Conservation (phyloP, 306 rosid genomes). For the Sophora flavescens region DNA sequence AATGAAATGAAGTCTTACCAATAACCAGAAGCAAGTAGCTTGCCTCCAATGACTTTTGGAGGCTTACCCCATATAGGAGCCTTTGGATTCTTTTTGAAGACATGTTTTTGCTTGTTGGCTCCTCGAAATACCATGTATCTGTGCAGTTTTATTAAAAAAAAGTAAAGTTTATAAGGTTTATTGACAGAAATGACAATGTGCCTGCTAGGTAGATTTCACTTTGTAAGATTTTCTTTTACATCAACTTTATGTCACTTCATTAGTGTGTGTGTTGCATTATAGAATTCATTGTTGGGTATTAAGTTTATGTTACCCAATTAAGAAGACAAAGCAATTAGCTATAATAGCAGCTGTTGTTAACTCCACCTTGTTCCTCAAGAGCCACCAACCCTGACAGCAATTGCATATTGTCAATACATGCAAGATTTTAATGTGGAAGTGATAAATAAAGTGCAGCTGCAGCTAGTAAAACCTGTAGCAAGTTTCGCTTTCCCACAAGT, state of each 20-base stretch:
- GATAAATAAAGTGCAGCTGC: slow-evolving; percentile 33
- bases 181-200: slow-evolving; percentile 17
- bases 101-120: slow-evolving; percentile 97
- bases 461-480: slow-evolving; percentile 22
- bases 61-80: slow-evolving; percentile 91
- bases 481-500: neutral
- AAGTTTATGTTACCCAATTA: slow-evolving; percentile 72
- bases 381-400: slow-evolving; percentile 93
- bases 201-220: slow-evolving; percentile 3
- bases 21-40: slow-evolving; percentile 95
- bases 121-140: slow-evolving; percentile 95
- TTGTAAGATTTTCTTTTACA: neutral
- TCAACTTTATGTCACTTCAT: slow-evolving; percentile 2
- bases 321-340: slow-evolving; percentile 81
- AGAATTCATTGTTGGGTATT: slow-evolving; percentile 26
- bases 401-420: slow-evolving; percentile 39
- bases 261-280: slow-evolving; percentile 18
- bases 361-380: slow-evolving; percentile 77
- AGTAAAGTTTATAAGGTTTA: slow-evolving; percentile 24
- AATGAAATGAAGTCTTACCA: slow-evolving; percentile 69
- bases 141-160: slow-evolving; percentile 43
- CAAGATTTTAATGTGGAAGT: slow-evolving; percentile 24
- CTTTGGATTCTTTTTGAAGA: slow-evolving; percentile 87
- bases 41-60: slow-evolving; percentile 88
- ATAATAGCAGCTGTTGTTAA: slow-evolving; percentile 62